These are phyloP conservation scores for Tilletia walkeri DNA, from an alignment of 1,284 basidiomycete genomes.

Conservation along the genomic window DNA sequence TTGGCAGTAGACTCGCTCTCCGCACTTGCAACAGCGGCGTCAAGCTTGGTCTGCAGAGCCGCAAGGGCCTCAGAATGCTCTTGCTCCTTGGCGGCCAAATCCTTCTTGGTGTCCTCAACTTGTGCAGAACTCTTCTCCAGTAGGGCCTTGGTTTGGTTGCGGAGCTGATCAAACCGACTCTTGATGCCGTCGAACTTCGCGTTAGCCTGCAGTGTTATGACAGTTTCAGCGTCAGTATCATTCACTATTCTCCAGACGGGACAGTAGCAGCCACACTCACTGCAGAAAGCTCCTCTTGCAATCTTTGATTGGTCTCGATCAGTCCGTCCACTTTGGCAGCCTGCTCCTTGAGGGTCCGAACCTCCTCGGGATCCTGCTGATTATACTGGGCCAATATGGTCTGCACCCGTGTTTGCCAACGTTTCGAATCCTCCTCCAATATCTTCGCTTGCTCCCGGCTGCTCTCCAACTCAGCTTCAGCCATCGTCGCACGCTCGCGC, in stretches of 20 bases:
- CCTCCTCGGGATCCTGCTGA: conserved; percentile 73
- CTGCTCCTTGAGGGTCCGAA: conserved; percentile 50
- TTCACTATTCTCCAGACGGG: neutral
- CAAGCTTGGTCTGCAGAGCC: conserved; percentile 56
- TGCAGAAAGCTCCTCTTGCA: conserved; percentile 24
- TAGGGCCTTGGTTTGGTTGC: conserved; percentile 53
- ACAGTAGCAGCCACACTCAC: neutral
- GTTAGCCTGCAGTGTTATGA: conserved; percentile 34
- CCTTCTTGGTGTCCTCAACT: conserved; percentile 21
- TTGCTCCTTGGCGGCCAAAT: conserved; percentile 30
- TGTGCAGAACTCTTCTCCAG: conserved; percentile 56
- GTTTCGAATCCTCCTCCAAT: conserved; percentile 73
- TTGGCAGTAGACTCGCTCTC: conserved; percentile 18
- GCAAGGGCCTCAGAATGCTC: conserved; percentile 57
- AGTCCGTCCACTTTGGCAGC: conserved; percentile 30
- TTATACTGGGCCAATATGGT: conserved; percentile 83
- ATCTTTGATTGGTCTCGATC: conserved; percentile 21
- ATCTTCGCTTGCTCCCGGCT: conserved; percentile 69
- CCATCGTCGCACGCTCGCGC: conserved; percentile 68
- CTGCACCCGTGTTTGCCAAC: conserved; percentile 80
- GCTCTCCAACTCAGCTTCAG: conserved; percentile 73
- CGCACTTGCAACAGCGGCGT: conserved; percentile 34
- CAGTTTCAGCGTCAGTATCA: neutral
- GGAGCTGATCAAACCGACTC: conserved; percentile 66
- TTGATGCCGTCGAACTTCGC: conserved; percentile 75